Evolutionary conservation across 106 monocot species (phyloP).

Genomic region (Hemerocallis citrina): DNA sequence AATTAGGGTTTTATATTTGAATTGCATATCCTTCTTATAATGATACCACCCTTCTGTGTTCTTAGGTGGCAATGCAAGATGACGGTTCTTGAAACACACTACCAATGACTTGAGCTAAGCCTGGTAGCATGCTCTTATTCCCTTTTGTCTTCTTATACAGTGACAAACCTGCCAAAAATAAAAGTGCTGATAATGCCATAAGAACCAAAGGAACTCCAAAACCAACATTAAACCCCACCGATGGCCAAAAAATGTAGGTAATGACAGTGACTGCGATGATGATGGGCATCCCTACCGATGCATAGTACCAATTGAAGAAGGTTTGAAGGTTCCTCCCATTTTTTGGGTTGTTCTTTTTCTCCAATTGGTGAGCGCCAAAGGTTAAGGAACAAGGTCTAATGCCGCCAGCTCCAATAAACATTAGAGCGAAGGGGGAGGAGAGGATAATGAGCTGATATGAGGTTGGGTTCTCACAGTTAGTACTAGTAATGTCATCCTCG

Average conservation of each 20-base stretch:
- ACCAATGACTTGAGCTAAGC: conserved; percentile 34
- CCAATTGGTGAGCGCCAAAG: conserved; percentile 64
- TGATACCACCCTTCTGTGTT: conserved; percentile 10
- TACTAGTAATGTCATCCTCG: neutral
- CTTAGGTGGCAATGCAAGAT: conserved; percentile 9
- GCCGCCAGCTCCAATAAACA: conserved; percentile 46
- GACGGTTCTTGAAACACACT: conserved; percentile 27
- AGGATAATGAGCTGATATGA: conserved; percentile 21
- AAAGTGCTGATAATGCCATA: conserved; percentile 31
- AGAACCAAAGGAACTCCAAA: conserved; percentile 35
- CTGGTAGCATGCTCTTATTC: conserved; percentile 27
- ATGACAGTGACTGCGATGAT: conserved; percentile 36
- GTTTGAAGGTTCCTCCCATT: conserved; percentile 27
- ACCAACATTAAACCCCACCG: conserved; percentile 35
- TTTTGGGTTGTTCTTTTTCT: conserved; percentile 11
- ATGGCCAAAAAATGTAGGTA: conserved; percentile 43
- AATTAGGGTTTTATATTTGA: no score
- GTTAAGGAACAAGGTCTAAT: conserved; percentile 52
- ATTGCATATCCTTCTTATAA: conserved; percentile 23
- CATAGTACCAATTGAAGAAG: conserved; percentile 70
- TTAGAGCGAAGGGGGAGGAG: conserved; percentile 22
- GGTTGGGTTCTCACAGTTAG: conserved; percentile 8
- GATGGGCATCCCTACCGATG: conserved; percentile 23
- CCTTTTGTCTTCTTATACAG: conserved; percentile 28
- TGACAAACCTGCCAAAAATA: conserved; percentile 31